A percentile compares a stretch with the other conserved stretches of the same genome.
Evolutionary conservation across 495 filamentous ascomycete genomes (phyloP).

Genomic region (Neurospora sp.): DNA sequence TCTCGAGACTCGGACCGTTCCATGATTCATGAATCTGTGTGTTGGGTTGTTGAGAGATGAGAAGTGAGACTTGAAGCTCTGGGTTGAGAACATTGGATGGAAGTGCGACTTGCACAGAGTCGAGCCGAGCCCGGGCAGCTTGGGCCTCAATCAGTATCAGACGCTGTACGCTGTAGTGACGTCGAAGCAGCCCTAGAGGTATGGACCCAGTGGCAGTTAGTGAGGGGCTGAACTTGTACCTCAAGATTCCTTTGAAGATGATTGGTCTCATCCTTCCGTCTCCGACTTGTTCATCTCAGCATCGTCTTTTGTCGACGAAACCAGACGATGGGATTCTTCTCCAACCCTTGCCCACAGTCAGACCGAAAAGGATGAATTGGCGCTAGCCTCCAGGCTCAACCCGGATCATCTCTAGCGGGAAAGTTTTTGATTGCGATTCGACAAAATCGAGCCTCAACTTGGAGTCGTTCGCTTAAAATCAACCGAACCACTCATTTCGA

Average conservation of each 20-base stretch:
- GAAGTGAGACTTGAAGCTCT: background rate
- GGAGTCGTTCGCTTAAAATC: background rate
- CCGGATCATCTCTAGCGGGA: background rate
- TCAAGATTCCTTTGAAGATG: background rate
- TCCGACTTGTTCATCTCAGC: background rate
- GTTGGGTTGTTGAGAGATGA: background rate
- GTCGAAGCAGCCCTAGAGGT: background rate
- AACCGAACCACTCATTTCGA: background rate
- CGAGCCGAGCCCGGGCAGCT: background rate
- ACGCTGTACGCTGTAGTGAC: background rate
- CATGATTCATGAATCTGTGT: background rate
- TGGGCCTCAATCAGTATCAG: background rate
- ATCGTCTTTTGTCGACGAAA: background rate
- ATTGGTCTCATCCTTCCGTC: background rate
- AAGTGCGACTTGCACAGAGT: background rate
- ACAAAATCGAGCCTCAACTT: background rate
- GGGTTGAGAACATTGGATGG: background rate
- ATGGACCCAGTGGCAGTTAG: background rate
- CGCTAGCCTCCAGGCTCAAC: background rate
- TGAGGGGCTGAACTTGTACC: background rate
- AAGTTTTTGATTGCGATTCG: background rate
- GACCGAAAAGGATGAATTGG: background rate
- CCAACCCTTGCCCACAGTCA: background rate
- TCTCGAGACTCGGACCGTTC: background rate
- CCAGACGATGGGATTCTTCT: background rate